Evolutionary conservation across 441 rosid genomes (phyloP).

Genomic region (Populus hybrid): DNA sequence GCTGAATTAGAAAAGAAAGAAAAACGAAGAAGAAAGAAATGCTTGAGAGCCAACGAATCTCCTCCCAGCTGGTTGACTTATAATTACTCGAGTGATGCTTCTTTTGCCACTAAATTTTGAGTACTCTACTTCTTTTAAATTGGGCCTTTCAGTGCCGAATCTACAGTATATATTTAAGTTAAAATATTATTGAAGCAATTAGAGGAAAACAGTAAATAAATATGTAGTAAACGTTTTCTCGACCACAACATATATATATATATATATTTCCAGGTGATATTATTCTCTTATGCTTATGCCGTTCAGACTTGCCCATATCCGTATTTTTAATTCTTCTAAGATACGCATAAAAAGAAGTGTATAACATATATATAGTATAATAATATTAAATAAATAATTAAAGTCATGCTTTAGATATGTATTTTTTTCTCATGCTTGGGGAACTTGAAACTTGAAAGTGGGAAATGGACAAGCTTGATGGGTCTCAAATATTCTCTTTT

Average conservation of each 20-base stretch:
- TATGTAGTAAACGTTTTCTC: not conserved
- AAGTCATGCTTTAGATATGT: not conserved
- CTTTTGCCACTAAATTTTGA: not conserved
- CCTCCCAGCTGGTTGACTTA: conserved; percentile 7
- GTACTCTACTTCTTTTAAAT: not conserved
- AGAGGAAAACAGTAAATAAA: not conserved
- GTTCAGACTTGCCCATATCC: not conserved
- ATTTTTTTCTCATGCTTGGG: not conserved
- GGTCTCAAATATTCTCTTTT: conserved; percentile 24
- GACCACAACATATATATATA: not conserved
- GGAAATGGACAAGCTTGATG: conserved; percentile 13
- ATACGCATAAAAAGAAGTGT: not conserved
- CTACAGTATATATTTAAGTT: not conserved
- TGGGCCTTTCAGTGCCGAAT: not conserved
- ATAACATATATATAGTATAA: not conserved
- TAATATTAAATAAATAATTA: not conserved
- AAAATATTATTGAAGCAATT: not conserved
- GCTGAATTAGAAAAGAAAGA: not conserved
- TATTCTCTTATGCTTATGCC: not conserved
- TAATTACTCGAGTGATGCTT: not conserved
- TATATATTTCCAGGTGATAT: conserved; percentile 1
- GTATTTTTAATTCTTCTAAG: not conserved
- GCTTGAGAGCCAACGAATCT: not conserved
- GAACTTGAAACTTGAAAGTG: conserved; percentile 5
- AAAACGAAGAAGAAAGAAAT: not conserved